Conservation (phyloP, 371 early-diverging fungal species). For the Batrachochytrium dendrobatidis region DNA sequence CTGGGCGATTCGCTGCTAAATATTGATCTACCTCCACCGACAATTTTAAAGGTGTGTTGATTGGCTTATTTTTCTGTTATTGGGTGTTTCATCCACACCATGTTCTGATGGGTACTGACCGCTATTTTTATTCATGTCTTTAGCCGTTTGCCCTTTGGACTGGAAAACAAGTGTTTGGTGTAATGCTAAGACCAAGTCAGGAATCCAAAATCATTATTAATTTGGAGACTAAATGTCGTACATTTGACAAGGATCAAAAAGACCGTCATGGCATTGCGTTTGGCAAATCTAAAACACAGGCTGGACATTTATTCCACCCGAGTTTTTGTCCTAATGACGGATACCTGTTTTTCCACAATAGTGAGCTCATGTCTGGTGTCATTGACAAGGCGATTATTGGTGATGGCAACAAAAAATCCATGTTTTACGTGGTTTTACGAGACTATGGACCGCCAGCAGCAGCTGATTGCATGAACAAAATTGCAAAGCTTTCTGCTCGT, state of each 20-base stretch:
- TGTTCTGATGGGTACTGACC: not conserved
- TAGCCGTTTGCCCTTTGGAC: slow-evolving; percentile 49
- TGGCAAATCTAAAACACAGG: slow-evolving; percentile 8
- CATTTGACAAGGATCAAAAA: slow-evolving; percentile 26
- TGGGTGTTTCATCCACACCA: not conserved
- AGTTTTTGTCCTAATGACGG: slow-evolving; percentile 90
- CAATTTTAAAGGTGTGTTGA: slow-evolving; percentile 64
- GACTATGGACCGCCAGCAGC: slow-evolving; percentile 86
- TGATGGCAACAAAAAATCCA: slow-evolving; percentile 90
- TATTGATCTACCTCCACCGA: slow-evolving; percentile 89
- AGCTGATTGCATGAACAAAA: slow-evolving; percentile 88
- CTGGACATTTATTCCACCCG: slow-evolving; percentile 23
- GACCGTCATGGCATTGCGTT: slow-evolving; percentile 16
- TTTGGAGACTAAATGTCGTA: slow-evolving; percentile 75
- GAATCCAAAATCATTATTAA: slow-evolving; percentile 65
- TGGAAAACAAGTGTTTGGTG: slow-evolving; percentile 67
- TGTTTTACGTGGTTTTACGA: slow-evolving; percentile 88
- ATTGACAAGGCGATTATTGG: slow-evolving; percentile 96
- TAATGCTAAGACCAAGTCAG: slow-evolving; percentile 82
- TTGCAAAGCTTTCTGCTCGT: slow-evolving; percentile 89
- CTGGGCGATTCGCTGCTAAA: slow-evolving; percentile 71
- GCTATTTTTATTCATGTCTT: not conserved
- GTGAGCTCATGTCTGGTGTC: slow-evolving; percentile 90
- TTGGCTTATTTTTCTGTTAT: not conserved
- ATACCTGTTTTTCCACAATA: slow-evolving; percentile 81